Percentiles rank a stretch among this genome's conserved stretches.
Evolutionary conservation across 1,284 basidiomycete species (phyloP).

Genomic region (Irpex sp.): DNA sequence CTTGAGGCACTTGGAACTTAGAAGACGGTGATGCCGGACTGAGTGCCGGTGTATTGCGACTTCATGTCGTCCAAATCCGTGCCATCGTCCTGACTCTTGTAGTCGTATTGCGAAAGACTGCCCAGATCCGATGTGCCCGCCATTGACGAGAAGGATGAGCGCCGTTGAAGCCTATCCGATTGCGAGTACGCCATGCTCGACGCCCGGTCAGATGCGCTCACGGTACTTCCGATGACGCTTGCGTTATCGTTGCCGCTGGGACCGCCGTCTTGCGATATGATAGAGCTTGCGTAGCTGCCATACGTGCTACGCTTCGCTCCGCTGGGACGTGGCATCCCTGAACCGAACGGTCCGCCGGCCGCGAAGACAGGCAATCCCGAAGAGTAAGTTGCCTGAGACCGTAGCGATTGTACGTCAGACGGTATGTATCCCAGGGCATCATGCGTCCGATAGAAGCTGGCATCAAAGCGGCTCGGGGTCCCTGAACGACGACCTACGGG

Average conservation of each 20-base stretch:
- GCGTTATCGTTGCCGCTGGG: slow-evolving; percentile 55
- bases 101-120: slow-evolving; percentile 75
- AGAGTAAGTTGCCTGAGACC: slow-evolving; percentile 91
- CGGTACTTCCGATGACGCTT: slow-evolving; percentile 53
- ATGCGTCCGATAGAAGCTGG: slow-evolving; percentile 93
- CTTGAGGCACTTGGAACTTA: slow-evolving; percentile 28
- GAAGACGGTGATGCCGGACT: slow-evolving; percentile 81
- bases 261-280: slow-evolving; percentile 86
- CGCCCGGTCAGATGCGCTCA: slow-evolving; percentile 42
- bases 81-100: slow-evolving; percentile 82
- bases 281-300: slow-evolving; percentile 85
- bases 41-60: slow-evolving; percentile 79
- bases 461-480: slow-evolving; percentile 88
- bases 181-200: slow-evolving; percentile 77
- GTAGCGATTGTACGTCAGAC: slow-evolving; percentile 89
- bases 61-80: slow-evolving; percentile 79
- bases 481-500: slow-evolving; percentile 60
- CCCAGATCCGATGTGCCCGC: slow-evolving; percentile 76
- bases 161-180: slow-evolving; percentile 63
- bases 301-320: slow-evolving; percentile 74
- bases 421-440: slow-evolving; percentile 94
- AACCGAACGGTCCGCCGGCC: slow-evolving; percentile 64
- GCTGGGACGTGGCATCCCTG: slow-evolving; percentile 55
- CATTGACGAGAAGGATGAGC: slow-evolving; percentile 73
- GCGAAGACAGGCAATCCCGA: slow-evolving; percentile 87